Evolutionary conservation across 805 yeast genomes (phyloP).

Genomic region (Hyphopichia homilentoma): DNA sequence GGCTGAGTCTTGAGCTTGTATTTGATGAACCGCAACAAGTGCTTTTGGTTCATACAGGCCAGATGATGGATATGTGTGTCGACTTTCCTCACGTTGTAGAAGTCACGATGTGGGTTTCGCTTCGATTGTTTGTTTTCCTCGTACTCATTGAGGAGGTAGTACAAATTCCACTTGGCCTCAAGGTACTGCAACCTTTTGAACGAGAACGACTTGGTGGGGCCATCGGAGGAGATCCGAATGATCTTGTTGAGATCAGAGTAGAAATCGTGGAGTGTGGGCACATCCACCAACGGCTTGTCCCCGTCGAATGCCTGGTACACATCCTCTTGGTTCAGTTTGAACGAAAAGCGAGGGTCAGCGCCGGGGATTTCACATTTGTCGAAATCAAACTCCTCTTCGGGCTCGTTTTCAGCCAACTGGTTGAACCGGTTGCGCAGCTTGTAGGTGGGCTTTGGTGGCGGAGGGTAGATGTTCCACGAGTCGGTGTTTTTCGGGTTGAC

Average conservation of each 20-base stretch:
- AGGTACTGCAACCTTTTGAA: conserved; percentile 88
- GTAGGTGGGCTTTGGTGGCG: conserved; percentile 85
- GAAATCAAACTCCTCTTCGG: conserved; percentile 54
- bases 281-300: conserved; percentile 42
- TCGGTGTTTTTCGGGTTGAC: conserved; percentile 81
- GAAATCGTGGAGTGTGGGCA: conserved; percentile 84
- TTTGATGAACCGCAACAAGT: conserved; percentile 87
- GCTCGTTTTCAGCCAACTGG: conserved; percentile 32
- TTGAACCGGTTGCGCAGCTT: conserved; percentile 58
- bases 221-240: conserved; percentile 78
- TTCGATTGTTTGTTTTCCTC: conserved; percentile 90
- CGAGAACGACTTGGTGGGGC: conserved; percentile 95
- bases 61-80: conserved; percentile 99
- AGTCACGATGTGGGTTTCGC: conserved; percentile 94
- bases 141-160: conserved; percentile 82
- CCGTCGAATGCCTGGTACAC: conserved; percentile 59
- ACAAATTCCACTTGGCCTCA: conserved; percentile 96
- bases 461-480: conserved; percentile 82
- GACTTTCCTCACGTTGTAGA: conserved; percentile 92
- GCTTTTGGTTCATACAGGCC: conserved; percentile 99
- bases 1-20: conserved; percentile 86
- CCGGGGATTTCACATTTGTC: conserved; percentile 54
- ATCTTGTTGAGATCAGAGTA: conserved; percentile 78
- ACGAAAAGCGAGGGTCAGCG: conserved; percentile 36
- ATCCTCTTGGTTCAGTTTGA: conserved; percentile 54